Conservation (phyloP, 495 filamentous ascomycete genomes). For the Aspergillus cristatus region DNA sequence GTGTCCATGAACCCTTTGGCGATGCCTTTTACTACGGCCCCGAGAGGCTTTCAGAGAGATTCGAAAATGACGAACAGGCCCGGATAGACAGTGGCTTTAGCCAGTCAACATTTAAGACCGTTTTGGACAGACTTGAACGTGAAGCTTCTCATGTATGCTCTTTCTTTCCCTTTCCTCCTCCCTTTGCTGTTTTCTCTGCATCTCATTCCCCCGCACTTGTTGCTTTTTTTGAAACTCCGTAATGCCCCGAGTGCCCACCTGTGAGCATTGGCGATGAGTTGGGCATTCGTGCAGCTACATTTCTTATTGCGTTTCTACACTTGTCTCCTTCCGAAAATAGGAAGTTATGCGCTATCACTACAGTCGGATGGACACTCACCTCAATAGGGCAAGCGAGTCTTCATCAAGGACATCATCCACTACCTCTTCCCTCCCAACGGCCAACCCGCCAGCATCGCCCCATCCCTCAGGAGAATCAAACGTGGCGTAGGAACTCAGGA, state of each 20-base stretch:
- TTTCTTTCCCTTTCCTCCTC: slow-evolving; percentile 16
- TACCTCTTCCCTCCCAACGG: slow-evolving; percentile 72
- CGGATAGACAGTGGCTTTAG: slow-evolving; percentile 67
- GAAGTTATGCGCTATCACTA: too few relatives aligned
- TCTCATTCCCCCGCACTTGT: too few relatives aligned
- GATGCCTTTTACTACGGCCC: slow-evolving; percentile 95
- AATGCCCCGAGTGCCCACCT: not conserved
- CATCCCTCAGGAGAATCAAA: slow-evolving; percentile 55
- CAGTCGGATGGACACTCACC: too few relatives aligned
- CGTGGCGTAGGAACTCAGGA: slow-evolving; percentile 51
- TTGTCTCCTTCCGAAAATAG: too few relatives aligned
- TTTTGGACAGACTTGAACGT: slow-evolving; percentile 60
- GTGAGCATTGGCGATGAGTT: not conserved
- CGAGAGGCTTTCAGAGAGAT: slow-evolving; percentile 71
- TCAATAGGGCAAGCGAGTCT: slow-evolving; percentile 64
- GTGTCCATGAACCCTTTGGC: slow-evolving; percentile 91
- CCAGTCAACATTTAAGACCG: slow-evolving; percentile 62
- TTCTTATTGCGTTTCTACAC: too few relatives aligned
- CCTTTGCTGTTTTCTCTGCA: slow-evolving; percentile 3
- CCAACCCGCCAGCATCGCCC: slow-evolving; percentile 60
- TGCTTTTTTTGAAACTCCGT: too few relatives aligned
- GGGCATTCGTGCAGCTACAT: slow-evolving; percentile 1
- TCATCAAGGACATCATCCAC: slow-evolving; percentile 96
- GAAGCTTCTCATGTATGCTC: slow-evolving; percentile 57
- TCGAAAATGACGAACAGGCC: slow-evolving; percentile 58